These are phyloP conservation scores for Gnetum montanum DNA, from an alignment of 75 land plant species.

Conservation along the genomic window DNA sequence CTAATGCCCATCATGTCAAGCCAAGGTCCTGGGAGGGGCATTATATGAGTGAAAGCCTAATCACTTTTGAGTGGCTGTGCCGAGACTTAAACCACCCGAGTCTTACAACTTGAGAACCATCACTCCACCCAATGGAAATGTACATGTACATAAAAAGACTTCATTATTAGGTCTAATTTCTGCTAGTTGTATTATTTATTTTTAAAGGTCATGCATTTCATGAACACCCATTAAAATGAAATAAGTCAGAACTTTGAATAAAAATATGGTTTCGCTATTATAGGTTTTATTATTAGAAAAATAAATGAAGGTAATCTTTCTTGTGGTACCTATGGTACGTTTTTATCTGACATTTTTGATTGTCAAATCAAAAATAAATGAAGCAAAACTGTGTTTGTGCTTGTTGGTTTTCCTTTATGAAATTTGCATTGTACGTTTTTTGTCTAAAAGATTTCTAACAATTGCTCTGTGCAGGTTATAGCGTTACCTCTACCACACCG, in stretches of 20 bases:
- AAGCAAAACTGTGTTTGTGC: too few relatives aligned
- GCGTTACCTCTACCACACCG: constrained; percentile 87
- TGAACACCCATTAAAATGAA: neutral
- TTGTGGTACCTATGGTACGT: neutral
- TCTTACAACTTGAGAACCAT: neutral
- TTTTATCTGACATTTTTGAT: neutral
- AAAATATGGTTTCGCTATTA: neutral
- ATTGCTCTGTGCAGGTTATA: constrained; percentile 47
- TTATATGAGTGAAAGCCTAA: too few relatives aligned
- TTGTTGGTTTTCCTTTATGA: neutral
- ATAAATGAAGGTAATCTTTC: neutral
- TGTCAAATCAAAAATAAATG: too few relatives aligned
- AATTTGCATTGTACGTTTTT: too few relatives aligned
- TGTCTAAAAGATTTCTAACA: neutral
- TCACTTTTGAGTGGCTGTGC: too few relatives aligned
- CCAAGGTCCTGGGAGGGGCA: too few relatives aligned
- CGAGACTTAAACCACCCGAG: too few relatives aligned
- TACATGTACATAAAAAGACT: neutral
- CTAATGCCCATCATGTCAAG: too few relatives aligned
- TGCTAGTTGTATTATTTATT: neutral
- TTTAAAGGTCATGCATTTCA: neutral
- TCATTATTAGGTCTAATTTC: neutral
- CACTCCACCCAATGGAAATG: neutral
- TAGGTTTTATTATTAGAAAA: neutral
- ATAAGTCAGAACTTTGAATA: neutral